Conservation (phyloP, 768 basidiomycete genomes). For the Lepiota brunneoincarnata region DNA sequence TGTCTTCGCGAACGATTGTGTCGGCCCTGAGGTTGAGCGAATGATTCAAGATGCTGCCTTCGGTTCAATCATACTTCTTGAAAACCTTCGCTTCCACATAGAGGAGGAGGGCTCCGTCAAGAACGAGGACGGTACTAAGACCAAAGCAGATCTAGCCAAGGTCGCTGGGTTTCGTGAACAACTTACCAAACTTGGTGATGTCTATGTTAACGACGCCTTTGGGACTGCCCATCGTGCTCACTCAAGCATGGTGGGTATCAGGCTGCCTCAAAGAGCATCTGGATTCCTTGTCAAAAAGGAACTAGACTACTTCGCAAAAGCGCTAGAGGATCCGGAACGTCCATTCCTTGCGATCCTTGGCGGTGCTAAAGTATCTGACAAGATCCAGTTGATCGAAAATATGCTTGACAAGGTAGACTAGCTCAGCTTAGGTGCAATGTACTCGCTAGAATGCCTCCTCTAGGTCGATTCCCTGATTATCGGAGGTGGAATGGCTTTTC, state of each 20-base stretch:
- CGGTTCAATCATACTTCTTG: slow-evolving; percentile 85
- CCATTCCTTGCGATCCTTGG: slow-evolving; percentile 99
- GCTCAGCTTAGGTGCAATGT: neutral
- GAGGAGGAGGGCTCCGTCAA: slow-evolving; percentile 96
- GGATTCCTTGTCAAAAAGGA: slow-evolving; percentile 99
- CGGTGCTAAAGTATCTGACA: slow-evolving; percentile 98
- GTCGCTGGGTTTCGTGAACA: slow-evolving; percentile 84
- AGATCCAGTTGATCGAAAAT: slow-evolving; percentile 98
- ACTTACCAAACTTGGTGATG: slow-evolving; percentile 89
- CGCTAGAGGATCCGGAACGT: slow-evolving; percentile 88
- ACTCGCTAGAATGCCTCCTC: neutral
- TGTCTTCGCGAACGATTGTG: slow-evolving; percentile 80
- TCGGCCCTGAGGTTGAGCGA: slow-evolving; percentile 82
- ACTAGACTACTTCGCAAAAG: slow-evolving; percentile 98
- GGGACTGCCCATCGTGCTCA: slow-evolving; percentile 98
- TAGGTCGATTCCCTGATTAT: slow-evolving; percentile 95
- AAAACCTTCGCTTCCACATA: slow-evolving; percentile 98
- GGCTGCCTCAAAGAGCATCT: slow-evolving; percentile 87
- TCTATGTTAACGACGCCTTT: slow-evolving; percentile 98
- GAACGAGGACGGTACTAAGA: slow-evolving; percentile 92
- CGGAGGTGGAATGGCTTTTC: slow-evolving; percentile 98
- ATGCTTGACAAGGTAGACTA: slow-evolving; percentile 88
- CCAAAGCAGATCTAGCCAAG: slow-evolving; percentile 82
- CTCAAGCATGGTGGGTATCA: slow-evolving; percentile 97
- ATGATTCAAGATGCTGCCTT: slow-evolving; percentile 61